Evolutionary conservation across 2,329 filamentous ascomycete species (phyloP).

Genomic region (Neodidymelliopsis sp.): DNA sequence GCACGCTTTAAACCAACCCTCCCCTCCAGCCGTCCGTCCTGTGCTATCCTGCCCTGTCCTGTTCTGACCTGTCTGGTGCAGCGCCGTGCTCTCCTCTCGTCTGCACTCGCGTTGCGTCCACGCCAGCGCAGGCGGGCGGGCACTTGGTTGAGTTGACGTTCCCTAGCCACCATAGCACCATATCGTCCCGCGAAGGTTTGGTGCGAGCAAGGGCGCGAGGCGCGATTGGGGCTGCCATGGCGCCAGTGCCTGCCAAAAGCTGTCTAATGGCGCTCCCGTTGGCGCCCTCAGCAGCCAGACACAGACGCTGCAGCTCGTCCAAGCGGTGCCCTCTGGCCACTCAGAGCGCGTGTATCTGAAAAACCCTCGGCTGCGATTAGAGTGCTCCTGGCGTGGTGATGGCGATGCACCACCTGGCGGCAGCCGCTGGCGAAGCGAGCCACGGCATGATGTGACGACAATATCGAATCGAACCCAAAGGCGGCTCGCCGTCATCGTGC

Average conservation of each 20-base stretch:
- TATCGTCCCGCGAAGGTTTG: conserved; percentile 25
- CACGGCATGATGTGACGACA: conserved; percentile 27
- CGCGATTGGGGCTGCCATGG: conserved; percentile 24
- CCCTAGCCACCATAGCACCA: conserved; percentile 21
- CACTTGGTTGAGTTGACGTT: conserved; percentile 14
- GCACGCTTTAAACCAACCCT: conserved; percentile 39
- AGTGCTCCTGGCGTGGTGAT: conserved; percentile 20
- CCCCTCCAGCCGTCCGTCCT: conserved; percentile 28
- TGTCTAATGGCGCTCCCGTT: conserved; percentile 31
- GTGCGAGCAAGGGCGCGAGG: conserved; percentile 17
- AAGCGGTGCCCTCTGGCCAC: conserved; percentile 11
- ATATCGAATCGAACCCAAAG: conserved; percentile 23
- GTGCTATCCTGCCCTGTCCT: too few species aligned
- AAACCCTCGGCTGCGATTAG: conserved; percentile 22
- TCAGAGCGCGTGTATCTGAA: conserved; percentile 22
- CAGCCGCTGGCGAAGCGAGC: conserved; percentile 33
- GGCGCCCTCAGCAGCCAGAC: conserved; percentile 22
- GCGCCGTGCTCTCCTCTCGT: conserved; percentile 42
- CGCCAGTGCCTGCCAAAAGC: conserved; percentile 30
- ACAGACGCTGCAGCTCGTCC: conserved; percentile 9
- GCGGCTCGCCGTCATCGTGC: conserved; percentile 23
- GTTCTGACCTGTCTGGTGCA: too few species aligned
- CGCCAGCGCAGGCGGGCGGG: conserved; percentile 12
- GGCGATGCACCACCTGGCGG: conserved; percentile 30
- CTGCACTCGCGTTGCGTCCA: too few species aligned